These are phyloP conservation scores for Linnemannia elongata DNA, from an alignment of 192 early-diverging fungal genomes.

Conservation along the genomic window DNA sequence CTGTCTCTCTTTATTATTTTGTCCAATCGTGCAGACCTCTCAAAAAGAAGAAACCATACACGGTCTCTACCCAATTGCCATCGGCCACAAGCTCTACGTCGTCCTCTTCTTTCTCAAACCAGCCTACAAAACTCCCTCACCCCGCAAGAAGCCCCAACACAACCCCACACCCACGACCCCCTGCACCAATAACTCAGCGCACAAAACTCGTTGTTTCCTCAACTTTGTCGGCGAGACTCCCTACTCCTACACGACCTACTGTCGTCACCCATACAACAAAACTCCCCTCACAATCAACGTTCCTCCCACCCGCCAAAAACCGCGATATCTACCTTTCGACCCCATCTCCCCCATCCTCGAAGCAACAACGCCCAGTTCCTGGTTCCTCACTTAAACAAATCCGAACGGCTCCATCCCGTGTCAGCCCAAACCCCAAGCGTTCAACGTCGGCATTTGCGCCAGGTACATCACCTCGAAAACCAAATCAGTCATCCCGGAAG, in stretches of 20 bases:
- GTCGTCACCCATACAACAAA: neutral
- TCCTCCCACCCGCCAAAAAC: neutral
- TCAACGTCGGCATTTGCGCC: neutral
- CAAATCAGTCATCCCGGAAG: slow-evolving; percentile 1
- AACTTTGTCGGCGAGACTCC: neutral
- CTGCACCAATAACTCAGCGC: neutral
- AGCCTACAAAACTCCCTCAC: neutral
- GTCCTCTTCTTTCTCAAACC: neutral
- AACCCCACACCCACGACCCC: neutral
- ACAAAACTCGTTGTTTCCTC: neutral
- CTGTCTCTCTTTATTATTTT: neutral
- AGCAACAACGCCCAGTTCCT: neutral
- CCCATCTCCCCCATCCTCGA: neutral
- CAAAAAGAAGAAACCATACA: neutral
- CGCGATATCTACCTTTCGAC: neutral
- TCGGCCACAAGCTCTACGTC: neutral
- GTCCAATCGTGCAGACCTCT: neutral
- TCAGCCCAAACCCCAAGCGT: neutral
- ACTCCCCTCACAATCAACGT: neutral
- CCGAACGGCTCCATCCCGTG: neutral
- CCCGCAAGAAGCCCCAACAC: neutral
- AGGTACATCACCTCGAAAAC: slow-evolving; percentile 1
- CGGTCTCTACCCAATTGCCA: neutral
- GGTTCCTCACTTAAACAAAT: neutral
- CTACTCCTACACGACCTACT: neutral